phyloP scores from a whole-genome alignment of 2,329 filamentous ascomycete genomes.

The Epichloe amarillans region DNA sequence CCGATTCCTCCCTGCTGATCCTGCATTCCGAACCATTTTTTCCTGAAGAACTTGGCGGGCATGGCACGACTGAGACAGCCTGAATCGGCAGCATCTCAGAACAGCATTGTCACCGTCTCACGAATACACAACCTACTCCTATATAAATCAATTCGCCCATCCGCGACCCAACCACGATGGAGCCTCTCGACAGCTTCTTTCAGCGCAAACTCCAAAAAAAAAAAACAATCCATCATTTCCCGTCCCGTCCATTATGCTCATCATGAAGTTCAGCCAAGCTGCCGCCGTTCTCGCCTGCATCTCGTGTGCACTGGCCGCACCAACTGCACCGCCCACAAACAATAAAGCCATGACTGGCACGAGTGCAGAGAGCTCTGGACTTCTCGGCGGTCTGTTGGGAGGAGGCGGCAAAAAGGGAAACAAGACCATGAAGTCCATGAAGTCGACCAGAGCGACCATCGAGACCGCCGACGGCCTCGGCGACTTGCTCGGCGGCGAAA shows the following conservation, averaged over 20 bases:
- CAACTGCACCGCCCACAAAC: background rate
- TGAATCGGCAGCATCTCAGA: background rate
- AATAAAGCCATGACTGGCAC: background rate
- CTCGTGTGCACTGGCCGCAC: background rate
- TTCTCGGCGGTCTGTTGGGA: no score
- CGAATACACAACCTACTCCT: background rate
- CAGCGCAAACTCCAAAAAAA: background rate
- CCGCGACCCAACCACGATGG: background rate
- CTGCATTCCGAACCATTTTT: background rate
- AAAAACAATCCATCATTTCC: background rate
- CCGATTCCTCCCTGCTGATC: background rate
- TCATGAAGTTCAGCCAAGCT: background rate
- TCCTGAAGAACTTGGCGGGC: background rate
- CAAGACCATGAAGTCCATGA: no score
- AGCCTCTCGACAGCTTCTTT: background rate
- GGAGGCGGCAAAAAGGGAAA: no score
- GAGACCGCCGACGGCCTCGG: no score
- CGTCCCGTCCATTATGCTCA: background rate
- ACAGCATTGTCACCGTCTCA: background rate
- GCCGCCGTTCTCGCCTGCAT: slow-evolving; percentile 1
- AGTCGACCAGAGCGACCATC: no score
- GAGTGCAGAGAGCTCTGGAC: background rate
- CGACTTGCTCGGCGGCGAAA: no score
- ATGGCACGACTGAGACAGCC: background rate
- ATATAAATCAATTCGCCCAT: background rate